Evolutionary conservation across 1,284 basidiomycete species (phyloP), one percentile per base, ranked within the genome.

Genomic region (Tilletia setariae): DNA sequence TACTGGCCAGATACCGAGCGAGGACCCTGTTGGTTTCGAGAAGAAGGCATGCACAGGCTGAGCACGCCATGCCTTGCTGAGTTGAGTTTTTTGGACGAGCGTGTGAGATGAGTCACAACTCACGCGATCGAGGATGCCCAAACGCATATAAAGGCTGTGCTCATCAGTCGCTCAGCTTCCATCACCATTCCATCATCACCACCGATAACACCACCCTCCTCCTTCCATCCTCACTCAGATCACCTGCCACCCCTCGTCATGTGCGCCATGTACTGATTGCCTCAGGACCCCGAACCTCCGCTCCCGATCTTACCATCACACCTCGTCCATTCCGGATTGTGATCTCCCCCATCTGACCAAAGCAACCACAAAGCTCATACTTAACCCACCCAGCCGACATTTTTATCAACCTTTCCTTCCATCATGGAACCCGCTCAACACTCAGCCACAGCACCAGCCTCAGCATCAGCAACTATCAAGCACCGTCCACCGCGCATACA

Each of bases 401-500:
- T 23, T 23, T 7, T 23, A 2, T 56, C 6, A 23, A 56, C 25
- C 21, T n/a, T 23, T 23, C 46, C 19, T 49, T 49, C 25, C 51
- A 56, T 15, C n/a, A 56, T 56, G 25, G 51, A n/a, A 49, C 46
- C 19, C 19, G 46, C 46, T n/a, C 46, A 49, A 4, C 46, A 23
- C 51, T 25, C 51, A 53, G 6, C 16, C 51, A 23, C 51, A 53
- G 51, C 51, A 53, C 13, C 51, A 25, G 13, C 11, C 21, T 7
- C 23, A 53, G 28, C 51, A 53, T 6, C 21, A 53, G 21, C 51
- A n/a, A 53, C n/a, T 13, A 25, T 15, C 51, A n/a, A 53, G 21
- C 51, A 13, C 51, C 51, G 51, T 28, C 51, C 51, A 53, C 51
- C 51, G 13, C 21, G 51, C 51, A 53, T 53, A 53, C 51, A 40